A percentile compares a stretch with the other conserved stretches of the same genome.
phyloP scores from a whole-genome alignment of 768 basidiomycete genomes.

The Paxillus rubicundulus region DNA sequence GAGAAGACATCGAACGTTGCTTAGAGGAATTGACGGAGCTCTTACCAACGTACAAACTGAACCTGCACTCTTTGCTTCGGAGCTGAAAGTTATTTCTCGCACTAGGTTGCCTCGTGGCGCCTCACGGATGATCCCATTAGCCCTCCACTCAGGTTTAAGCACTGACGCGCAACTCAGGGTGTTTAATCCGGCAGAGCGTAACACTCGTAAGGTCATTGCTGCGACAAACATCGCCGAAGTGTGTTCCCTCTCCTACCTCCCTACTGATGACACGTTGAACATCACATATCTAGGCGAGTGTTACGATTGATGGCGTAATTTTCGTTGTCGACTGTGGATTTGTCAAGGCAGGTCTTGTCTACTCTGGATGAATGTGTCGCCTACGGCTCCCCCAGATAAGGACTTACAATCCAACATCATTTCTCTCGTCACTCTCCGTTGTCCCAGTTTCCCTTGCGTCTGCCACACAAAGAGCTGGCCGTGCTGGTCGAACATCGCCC shows the following conservation, averaged over 20 bases:
- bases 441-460: conserved; percentile 87
- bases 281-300: conserved; percentile 63
- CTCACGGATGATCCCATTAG: conserved; percentile 59
- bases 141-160: conserved; percentile 86
- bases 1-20: conserved; percentile 94
- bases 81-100: not conserved
- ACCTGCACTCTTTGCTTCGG: not conserved
- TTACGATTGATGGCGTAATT: conserved; percentile 94
- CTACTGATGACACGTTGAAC: not conserved
- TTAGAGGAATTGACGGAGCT: conserved; percentile 79
- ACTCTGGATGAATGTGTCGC: not conserved
- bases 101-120: conserved; percentile 52
- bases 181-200: conserved; percentile 73
- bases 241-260: conserved; percentile 4
- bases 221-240: conserved; percentile 97
- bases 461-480: conserved; percentile 88
- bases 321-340: conserved; percentile 94
- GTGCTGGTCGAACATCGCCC: conserved; percentile 90
- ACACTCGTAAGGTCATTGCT: conserved; percentile 85
- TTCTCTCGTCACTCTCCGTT: conserved; percentile 79
- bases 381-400: conserved; percentile 57
- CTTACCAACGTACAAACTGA: conserved; percentile 54
- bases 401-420: conserved; percentile 83
- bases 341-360: conserved; percentile 67
- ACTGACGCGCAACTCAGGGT: conserved; percentile 85